A percentile compares a stretch with the other conserved stretches of the same genome.
phyloP scores from a whole-genome alignment of 2,329 filamentous ascomycete species.

The Fusarium globosum region DNA sequence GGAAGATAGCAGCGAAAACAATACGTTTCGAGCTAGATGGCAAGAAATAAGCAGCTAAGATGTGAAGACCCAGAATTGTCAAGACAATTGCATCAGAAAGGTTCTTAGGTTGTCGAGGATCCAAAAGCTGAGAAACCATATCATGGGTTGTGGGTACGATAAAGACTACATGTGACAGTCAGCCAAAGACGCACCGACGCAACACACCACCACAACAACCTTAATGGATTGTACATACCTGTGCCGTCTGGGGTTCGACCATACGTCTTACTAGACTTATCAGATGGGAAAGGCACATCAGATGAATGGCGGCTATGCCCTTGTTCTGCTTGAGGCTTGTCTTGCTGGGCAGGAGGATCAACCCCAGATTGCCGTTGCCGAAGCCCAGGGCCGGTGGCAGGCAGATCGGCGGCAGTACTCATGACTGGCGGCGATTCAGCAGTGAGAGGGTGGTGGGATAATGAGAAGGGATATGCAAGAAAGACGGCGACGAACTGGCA shows the following conservation, averaged over 20 bases:
- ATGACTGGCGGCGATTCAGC: constrained; percentile 37
- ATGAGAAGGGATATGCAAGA: background rate
- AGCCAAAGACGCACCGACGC: constrained; percentile 27
- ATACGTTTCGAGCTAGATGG: constrained; percentile 77
- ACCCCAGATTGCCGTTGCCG: constrained; percentile 46
- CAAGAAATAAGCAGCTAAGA: constrained; percentile 78
- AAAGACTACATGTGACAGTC: constrained; percentile 74
- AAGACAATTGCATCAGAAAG: constrained; percentile 86
- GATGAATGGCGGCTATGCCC: constrained; percentile 25
- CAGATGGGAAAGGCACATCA: constrained; percentile 21
- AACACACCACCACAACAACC: constrained; percentile 16
- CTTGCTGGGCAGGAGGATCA: constrained; percentile 30
- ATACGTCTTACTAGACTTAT: constrained; percentile 77
- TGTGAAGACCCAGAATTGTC: constrained; percentile 78
- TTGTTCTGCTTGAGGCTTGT: constrained; percentile 22
- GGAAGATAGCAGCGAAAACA: constrained; percentile 83
- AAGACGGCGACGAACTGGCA: background rate
- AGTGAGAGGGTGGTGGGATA: constrained; percentile 1
- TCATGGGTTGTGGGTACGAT: constrained; percentile 96
- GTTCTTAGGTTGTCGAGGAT: constrained; percentile 95
- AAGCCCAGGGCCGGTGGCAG: constrained; percentile 42
- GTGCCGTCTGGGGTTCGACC: constrained; percentile 91
- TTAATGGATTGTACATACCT: constrained; percentile 67
- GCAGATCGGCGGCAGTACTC: constrained; percentile 48
- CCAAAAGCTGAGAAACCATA: constrained; percentile 97